Evolutionary conservation across 352 stramenopile genomes (phyloP).

Genomic region (Phytophthora melonis): DNA sequence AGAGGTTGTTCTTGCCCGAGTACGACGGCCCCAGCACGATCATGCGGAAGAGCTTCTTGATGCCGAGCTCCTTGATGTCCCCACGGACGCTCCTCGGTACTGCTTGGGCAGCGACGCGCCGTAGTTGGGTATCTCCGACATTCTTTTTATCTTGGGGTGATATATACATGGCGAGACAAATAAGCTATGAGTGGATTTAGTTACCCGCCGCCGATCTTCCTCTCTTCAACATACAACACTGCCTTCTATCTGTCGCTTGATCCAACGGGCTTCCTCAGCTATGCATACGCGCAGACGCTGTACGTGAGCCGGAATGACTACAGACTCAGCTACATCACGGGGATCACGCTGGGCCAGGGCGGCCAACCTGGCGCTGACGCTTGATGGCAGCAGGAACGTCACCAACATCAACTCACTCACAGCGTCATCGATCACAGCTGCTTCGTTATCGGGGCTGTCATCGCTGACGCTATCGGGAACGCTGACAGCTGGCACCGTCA

Average conservation of each 20-base stretch:
- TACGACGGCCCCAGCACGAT: constrained; percentile 25
- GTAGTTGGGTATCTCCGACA: constrained; percentile 20
- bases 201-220: constrained; percentile 23
- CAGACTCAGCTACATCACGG: background rate
- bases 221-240: constrained; percentile 23
- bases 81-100: constrained; percentile 1
- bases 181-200: constrained; percentile 24
- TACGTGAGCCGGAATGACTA: constrained; percentile 25
- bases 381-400: background rate
- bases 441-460: too few species aligned
- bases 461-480: too few species aligned
- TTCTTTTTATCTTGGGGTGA: constrained; percentile 14
- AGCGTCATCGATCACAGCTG: too few species aligned
- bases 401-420: too few species aligned
- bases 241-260: constrained; percentile 24
- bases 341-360: background rate
- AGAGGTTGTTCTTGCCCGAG: constrained; percentile 16
- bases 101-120: constrained; percentile 18
- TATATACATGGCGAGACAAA: constrained; percentile 31
- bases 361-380: background rate
- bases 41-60: constrained; percentile 33
- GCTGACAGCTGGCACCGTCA: too few species aligned
- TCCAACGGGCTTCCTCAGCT: constrained; percentile 7
- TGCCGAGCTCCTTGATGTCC: constrained; percentile 18
- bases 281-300: constrained; percentile 23